Conservation (phyloP, 768 basidiomycete genomes). For the Kondoa malvinella region DNA sequence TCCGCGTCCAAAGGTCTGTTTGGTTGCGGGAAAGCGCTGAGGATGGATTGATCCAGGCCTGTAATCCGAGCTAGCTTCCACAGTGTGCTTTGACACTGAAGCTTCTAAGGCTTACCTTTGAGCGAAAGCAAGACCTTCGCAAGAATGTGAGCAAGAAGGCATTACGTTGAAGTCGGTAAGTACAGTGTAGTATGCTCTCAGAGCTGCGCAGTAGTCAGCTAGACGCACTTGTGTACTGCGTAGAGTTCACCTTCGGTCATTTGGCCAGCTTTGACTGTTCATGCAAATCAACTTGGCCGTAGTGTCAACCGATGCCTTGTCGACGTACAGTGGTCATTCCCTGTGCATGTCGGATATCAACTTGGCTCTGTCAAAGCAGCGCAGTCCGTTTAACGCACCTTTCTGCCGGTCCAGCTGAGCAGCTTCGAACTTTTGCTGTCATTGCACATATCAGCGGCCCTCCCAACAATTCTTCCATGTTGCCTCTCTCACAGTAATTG, state of each 20-base stretch:
- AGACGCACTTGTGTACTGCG: not conserved
- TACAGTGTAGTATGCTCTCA: conserved; percentile 3
- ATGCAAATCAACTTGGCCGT: not conserved
- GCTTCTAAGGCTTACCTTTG: not conserved
- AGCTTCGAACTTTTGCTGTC: not conserved
- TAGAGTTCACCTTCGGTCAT: not conserved
- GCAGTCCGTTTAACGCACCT: not conserved
- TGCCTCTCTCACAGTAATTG: not conserved
- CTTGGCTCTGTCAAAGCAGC: not conserved
- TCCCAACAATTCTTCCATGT: not conserved
- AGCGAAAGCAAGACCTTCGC: not conserved
- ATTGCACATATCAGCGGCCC: not conserved
- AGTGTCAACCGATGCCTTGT: not conserved
- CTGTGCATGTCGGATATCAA: not conserved
- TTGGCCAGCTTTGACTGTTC: not conserved
- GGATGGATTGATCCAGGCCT: conserved; percentile 8
- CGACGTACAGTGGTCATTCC: not conserved
- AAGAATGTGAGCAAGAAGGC: not conserved
- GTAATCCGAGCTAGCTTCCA: not conserved
- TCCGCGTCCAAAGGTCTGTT: not conserved
- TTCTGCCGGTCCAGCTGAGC: not conserved
- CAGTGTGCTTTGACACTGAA: too few species aligned
- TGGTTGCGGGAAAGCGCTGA: not conserved
- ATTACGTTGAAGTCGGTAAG: not conserved
- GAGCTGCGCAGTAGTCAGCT: not conserved